Conservation (phyloP, 108 stramenopile species). For the Pseudonitzschia multiseries region DNA sequence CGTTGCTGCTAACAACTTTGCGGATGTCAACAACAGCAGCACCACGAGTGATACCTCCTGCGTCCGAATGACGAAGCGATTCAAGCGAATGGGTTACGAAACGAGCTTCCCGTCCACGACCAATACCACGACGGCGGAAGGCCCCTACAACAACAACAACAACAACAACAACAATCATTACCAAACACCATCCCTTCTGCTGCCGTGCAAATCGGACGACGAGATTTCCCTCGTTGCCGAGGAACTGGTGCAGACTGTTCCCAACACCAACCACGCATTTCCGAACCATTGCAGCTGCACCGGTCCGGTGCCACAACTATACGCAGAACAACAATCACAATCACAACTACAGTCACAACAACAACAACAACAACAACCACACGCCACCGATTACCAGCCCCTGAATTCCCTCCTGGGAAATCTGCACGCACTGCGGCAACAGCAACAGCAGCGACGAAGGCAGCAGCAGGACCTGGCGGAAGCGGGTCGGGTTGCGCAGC, state of each 20-base stretch:
- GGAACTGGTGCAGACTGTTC: not conserved
- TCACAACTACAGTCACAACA: slow-evolving; percentile 12
- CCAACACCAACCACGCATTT: not conserved
- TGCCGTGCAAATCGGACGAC: slow-evolving; percentile 8
- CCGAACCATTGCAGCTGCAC: slow-evolving; percentile 1
- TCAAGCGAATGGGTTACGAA: not conserved
- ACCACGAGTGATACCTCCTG: too few relatives aligned
- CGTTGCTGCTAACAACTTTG: too few relatives aligned
- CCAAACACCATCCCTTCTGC: not conserved
- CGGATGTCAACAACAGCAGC: too few relatives aligned
- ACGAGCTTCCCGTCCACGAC: not conserved
- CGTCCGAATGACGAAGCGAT: not conserved
- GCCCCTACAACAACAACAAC: not conserved
- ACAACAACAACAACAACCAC: slow-evolving; percentile 16
- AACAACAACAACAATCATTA: not conserved
- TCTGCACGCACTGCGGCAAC: slow-evolving; percentile 23
- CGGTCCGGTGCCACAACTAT: not conserved
- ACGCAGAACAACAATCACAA: not conserved
- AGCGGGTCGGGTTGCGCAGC: not conserved
- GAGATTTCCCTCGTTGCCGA: slow-evolving; percentile 12
- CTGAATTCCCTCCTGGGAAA: slow-evolving; percentile 33
- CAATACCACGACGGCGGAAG: not conserved
- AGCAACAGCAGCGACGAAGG: slow-evolving; percentile 7
- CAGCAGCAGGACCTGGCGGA: not conserved
- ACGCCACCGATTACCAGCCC: slow-evolving; percentile 26